Base-by-base conservation (phyloP, 2,329 filamentous ascomycete genomes). In the Fusarium liriodendri region DNA sequence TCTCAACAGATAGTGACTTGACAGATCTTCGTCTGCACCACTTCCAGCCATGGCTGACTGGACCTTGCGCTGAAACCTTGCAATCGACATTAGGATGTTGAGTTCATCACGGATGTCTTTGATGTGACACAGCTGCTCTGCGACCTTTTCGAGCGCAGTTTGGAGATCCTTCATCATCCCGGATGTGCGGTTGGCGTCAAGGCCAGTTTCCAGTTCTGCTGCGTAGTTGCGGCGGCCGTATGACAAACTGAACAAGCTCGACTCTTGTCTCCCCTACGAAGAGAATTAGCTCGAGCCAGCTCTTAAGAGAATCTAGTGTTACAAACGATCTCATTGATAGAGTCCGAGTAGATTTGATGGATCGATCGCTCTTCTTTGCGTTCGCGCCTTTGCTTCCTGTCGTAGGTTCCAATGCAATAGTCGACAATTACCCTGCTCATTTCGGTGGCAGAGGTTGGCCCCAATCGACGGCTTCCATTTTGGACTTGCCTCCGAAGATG, bases 61-160 rank as follows among this genome's bases (percentile, higher is more conserved):
- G 50, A 33, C 27, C 8, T 54, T 33, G 2, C 6, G 27, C 4
- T 77, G 75, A 4, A 62, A 60, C 27, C 57, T 35, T 0, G 67
- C 72, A n/a, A 70, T 55, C 0, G 71, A 37, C 22, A 54, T 70
- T 11, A 77, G 52, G 18, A 76, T 77, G n/a, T 76, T 75, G 1
- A 77, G 54, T 67, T 77, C 75, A 13, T 77, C 73, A 9, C 73
- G 75, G 9, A 77, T 54, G 18, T 77, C 75, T 50, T 75, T 77
- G 22, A 76, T 69, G 4, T 75, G 37, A 10, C 16, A 72, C 4
- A 57, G 20, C 8, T 57, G 40, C 0, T 5, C 2, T 5, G 40
- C 1, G 2, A 45, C 40, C 4, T 0, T 9, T 2, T 1, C 5
- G 20, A 45, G 40, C 2, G 40, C 40, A 5, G 3, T 4, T 20